phyloP scores from a whole-genome alignment of 169 alveolate genomes.

The Plasmodium knowlesi region DNA sequence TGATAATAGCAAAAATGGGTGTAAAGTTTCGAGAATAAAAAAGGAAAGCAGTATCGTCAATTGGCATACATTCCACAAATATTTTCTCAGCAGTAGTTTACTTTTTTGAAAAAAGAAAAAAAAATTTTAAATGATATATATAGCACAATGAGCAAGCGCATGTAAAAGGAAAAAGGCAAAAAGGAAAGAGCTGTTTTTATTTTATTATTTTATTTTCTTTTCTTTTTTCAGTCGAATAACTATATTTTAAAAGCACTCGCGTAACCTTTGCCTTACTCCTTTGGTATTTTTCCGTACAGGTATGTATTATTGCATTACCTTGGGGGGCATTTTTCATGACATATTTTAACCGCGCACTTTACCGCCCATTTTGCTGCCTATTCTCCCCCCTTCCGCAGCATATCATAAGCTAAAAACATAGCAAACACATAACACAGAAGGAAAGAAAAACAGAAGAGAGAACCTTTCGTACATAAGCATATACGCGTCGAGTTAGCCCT shows the following conservation, averaged over 20 bases:
- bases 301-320: background rate
- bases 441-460: background rate
- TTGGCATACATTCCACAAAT: background rate
- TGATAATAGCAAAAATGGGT: background rate
- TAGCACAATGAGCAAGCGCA: background rate
- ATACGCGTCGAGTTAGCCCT: background rate
- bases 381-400: background rate
- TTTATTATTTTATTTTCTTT: background rate
- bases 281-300: background rate
- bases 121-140: background rate
- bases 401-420: background rate
- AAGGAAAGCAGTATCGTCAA: background rate
- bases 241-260: background rate
- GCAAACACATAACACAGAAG: background rate
- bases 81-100: background rate
- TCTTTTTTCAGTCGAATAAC: background rate
- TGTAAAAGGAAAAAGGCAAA: background rate
- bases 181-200: background rate
- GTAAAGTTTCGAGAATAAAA: background rate
- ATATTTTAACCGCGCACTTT: background rate
- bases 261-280: background rate
- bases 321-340: background rate
- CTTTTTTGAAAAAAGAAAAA: constrained; percentile 4
- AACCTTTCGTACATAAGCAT: background rate
- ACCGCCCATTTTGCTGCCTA: background rate